Conservation (phyloP, 805 yeast species). For the Yarrowia divulgata region DNA sequence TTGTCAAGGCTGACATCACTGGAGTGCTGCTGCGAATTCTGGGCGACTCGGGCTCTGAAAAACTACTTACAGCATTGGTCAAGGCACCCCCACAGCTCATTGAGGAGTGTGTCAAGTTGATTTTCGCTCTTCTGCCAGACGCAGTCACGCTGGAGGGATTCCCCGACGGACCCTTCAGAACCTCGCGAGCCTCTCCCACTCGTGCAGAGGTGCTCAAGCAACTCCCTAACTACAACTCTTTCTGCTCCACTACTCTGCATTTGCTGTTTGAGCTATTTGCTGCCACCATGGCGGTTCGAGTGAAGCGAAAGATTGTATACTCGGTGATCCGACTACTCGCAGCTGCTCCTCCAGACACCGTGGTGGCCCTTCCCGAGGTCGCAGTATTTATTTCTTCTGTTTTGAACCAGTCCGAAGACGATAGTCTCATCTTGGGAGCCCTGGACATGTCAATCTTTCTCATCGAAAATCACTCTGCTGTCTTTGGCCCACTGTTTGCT, state of each 20-base stretch:
- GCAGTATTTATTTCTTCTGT: constrained; percentile 48
- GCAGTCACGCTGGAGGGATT: constrained; percentile 16
- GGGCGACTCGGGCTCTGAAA: constrained; percentile 37
- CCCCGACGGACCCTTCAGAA: constrained; percentile 31
- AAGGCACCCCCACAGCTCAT: constrained; percentile 32
- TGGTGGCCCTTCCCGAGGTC: constrained; percentile 45
- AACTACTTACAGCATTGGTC: constrained; percentile 42
- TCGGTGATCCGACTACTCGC: constrained; percentile 61
- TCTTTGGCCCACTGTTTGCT: constrained; percentile 60
- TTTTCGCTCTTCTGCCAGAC: constrained; percentile 1
- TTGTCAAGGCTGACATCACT: constrained; percentile 56
- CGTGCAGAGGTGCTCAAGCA: constrained; percentile 45
- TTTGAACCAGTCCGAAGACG: constrained; percentile 47
- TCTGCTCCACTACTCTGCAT: constrained; percentile 53
- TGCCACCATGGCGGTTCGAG: constrained; percentile 71
- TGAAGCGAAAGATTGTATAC: constrained; percentile 64
- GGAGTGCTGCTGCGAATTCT: constrained; percentile 48
- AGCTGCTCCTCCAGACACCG: constrained; percentile 49
- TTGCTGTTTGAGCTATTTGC: constrained; percentile 70
- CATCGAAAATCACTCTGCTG: constrained; percentile 55
- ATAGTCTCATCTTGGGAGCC: constrained; percentile 58
- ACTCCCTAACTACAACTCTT: constrained; percentile 41
- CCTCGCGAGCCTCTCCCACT: constrained; percentile 12
- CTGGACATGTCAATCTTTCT: constrained; percentile 58
- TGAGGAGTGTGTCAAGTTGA: constrained; percentile 21